These are phyloP conservation scores for Pseudogymnoascus sp. DNA, from an alignment of 2,329 filamentous ascomycete genomes.

Conservation along the genomic window DNA sequence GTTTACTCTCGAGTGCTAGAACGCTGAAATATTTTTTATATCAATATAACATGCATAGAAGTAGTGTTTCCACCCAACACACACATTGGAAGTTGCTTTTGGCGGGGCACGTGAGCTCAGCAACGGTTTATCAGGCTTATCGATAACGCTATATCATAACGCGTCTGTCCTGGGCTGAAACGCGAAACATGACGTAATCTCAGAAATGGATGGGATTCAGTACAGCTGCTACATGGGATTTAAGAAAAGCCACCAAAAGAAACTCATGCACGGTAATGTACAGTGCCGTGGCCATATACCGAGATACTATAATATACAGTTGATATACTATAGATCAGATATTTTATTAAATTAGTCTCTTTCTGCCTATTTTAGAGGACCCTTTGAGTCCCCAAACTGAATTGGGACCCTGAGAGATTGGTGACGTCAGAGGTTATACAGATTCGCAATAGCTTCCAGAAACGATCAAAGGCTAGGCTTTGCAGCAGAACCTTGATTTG, in stretches of 20 bases:
- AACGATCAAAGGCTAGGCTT: background rate
- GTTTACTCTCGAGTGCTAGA: background rate
- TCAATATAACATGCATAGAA: background rate
- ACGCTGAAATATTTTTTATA: background rate
- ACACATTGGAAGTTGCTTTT: background rate
- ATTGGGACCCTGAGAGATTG: background rate
- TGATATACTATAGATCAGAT: background rate
- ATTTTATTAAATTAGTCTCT: background rate
- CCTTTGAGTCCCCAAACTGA: background rate
- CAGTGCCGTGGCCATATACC: background rate
- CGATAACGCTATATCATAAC: background rate
- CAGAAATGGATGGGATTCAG: background rate
- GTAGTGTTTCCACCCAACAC: background rate
- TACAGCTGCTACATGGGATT: background rate
- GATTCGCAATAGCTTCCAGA: slow-evolving; percentile 6
- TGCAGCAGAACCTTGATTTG: background rate
- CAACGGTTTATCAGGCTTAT: background rate
- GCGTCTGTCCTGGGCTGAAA: background rate
- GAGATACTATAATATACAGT: background rate
- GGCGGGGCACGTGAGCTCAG: slow-evolving; percentile 3
- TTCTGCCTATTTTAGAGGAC: background rate
- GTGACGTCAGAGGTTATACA: slow-evolving; percentile 1
- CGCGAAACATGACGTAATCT: background rate
- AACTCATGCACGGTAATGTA: background rate
- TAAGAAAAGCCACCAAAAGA: background rate